Evolutionary conservation across 2,329 filamentous ascomycete species (phyloP), one percentile per base, ranked within the genome.

Genomic region (Thermochaetoides dissita): DNA sequence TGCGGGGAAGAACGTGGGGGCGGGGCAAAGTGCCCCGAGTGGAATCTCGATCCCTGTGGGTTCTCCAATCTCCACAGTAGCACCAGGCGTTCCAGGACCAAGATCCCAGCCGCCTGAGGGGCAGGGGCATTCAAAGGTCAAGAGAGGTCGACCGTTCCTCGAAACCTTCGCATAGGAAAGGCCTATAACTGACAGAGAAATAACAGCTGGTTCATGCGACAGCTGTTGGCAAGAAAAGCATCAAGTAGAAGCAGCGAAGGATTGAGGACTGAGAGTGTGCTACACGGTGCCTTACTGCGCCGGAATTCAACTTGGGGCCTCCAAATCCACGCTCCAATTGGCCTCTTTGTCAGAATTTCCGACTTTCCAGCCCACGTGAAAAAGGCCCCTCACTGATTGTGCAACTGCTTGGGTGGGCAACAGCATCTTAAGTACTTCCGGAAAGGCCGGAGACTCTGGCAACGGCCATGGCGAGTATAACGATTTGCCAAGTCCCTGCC

Each of bases 1-100:
- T 39, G 43, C 43, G 43, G 43, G 40, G 39, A 42, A 39, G 34
- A 34, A 42, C 34, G 40, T 42, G 40, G 43, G 43, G 43, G 17
- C 17, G 17, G 17, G 17, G 17, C 17, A 24, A 24, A 3, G 17
- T 24, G 3, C 17, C 17, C 39, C 31, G 38, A 6, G 1, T 7
- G 2, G 8, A 34, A 9, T 2, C 36, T 39, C 30, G 39, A 29
- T 17, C 42, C 37, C 37, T 38, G 42, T 45, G 40, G 43, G 40
- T 37, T 45, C 43, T 33, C 43, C 43, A 42, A 42, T 33, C 30
- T 11, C 39, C 38, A 31, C 34, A 36, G 24, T 36, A 24, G 17
- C 17, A 24, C 17, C 17, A 24, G 17, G 17, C 5, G 5, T 24
- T 24, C 17, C 17, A 24, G 17, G 17, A 24, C 3, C 17, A 3